Evolutionary conservation across 768 basidiomycete genomes (phyloP).

Genomic region (Scleroderma bovista): DNA sequence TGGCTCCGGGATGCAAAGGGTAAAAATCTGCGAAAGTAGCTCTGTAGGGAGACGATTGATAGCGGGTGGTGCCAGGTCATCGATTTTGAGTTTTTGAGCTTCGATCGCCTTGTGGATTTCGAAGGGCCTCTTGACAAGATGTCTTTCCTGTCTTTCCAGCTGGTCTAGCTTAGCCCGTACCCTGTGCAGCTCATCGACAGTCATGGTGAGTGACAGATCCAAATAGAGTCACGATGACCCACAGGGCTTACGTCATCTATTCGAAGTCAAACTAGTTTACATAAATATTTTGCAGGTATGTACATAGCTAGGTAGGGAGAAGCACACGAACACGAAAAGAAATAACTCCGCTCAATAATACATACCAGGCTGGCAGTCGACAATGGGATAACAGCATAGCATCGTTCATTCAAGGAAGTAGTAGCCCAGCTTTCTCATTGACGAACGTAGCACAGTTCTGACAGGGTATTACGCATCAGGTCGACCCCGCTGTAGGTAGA

Average conservation of each 20-base stretch:
- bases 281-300: too few species aligned
- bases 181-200: not conserved
- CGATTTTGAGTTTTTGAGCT: not conserved
- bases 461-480: too few species aligned
- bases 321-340: too few species aligned
- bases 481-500: too few species aligned
- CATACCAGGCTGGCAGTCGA: too few species aligned
- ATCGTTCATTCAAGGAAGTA: conserved; percentile 16
- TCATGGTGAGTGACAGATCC: too few species aligned
- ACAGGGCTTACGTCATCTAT: too few species aligned
- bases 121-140: not conserved
- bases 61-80: not conserved
- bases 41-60: not conserved
- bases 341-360: too few species aligned
- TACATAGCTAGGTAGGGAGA: too few species aligned
- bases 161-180: not conserved
- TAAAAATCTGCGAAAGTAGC: not conserved
- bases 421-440: conserved; percentile 5
- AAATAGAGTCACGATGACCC: too few species aligned
- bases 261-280: too few species aligned
- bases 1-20: not conserved
- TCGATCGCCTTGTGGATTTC: not conserved
- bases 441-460: too few species aligned
- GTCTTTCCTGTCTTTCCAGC: not conserved
- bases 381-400: not conserved